These are phyloP conservation scores for Phytopythium cucurbitacearum DNA, from an alignment of 352 stramenopile species.

Conservation along the genomic window DNA sequence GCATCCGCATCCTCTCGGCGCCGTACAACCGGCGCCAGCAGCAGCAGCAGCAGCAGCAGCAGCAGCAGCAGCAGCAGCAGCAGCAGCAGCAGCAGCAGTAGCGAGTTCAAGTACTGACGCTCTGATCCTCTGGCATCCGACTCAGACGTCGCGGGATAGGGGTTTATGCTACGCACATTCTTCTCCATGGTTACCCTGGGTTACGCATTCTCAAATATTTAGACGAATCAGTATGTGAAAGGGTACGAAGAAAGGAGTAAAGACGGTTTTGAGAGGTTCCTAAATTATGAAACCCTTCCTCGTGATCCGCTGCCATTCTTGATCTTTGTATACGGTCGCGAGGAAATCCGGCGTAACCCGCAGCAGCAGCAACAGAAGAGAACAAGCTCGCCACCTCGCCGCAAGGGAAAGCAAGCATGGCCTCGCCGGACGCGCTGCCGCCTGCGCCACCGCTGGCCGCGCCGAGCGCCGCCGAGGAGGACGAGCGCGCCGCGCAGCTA, in stretches of 20 bases:
- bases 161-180: not conserved
- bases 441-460: constrained; percentile 8
- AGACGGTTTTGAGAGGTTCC: no score
- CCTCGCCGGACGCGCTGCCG: constrained; percentile 1
- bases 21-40: constrained; percentile 22
- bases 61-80: not conserved
- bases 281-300: no score
- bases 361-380: not conserved
- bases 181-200: constrained; percentile 8
- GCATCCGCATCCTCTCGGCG: constrained; percentile 54
- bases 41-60: constrained; percentile 1
- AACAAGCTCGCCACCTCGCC: not conserved
- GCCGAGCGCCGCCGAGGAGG: constrained; percentile 17
- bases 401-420: not conserved
- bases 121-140: no score
- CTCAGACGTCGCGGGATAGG: no score
- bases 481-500: constrained; percentile 46
- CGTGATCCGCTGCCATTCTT: no score
- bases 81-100: not conserved
- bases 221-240: no score
- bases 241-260: no score
- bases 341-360: no score
- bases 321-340: no score
- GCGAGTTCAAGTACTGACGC: no score
- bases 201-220: not conserved